phyloP scores from a whole-genome alignment of 805 yeast species.

The Kazachstania africana region DNA sequence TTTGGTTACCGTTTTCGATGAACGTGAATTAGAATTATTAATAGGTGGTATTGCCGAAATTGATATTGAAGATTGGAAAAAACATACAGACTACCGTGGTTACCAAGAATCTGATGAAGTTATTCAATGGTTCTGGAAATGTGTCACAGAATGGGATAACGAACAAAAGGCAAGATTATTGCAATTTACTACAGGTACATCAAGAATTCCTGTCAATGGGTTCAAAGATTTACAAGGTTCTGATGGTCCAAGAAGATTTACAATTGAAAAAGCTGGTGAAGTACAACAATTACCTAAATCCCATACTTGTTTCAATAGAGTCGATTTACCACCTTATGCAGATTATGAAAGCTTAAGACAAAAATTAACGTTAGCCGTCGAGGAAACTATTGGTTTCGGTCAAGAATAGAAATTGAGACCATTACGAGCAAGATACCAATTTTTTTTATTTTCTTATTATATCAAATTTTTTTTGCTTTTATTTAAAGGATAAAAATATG shows the following conservation, averaged over 20 bases:
- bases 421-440: not conserved
- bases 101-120: constrained; percentile 94
- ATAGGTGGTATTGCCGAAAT: constrained; percentile 98
- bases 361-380: constrained; percentile 91
- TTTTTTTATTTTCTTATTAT: not conserved
- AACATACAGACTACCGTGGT: constrained; percentile 97
- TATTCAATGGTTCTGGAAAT: constrained; percentile 97
- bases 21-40: constrained; percentile 88
- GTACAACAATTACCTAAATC: constrained; percentile 86
- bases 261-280: constrained; percentile 95
- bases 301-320: constrained; percentile 98
- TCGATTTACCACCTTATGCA: constrained; percentile 88
- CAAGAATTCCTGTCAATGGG: constrained; percentile 97
- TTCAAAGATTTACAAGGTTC: constrained; percentile 97
- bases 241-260: constrained; percentile 98
- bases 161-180: constrained; percentile 92
- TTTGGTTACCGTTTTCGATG: constrained; percentile 91
- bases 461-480: no score
- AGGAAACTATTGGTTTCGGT: constrained; percentile 97
- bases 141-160: constrained; percentile 86
- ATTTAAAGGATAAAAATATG: no score
- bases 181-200: constrained; percentile 98
- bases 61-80: constrained; percentile 98
- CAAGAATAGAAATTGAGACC: constrained; percentile 70
- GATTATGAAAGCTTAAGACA: constrained; percentile 77